phyloP scores from a whole-genome alignment of 768 basidiomycete species.

The Kwoniella pini region DNA sequence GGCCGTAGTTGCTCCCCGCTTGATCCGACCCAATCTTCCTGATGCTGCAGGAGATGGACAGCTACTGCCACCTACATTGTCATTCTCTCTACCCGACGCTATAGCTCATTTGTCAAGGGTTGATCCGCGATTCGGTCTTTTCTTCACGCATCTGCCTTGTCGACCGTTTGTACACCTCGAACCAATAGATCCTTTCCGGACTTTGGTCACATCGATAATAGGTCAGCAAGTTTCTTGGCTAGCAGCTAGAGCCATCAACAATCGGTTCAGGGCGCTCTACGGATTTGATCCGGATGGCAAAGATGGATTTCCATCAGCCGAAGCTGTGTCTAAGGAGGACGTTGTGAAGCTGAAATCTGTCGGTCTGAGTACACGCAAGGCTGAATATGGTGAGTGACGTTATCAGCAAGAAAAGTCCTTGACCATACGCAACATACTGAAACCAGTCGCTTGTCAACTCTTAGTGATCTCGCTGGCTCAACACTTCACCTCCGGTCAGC shows the following conservation, averaged over 20 bases:
- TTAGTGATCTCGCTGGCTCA: conserved; percentile 75
- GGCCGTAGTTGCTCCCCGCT: too few relatives aligned
- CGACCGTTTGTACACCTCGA: conserved; percentile 75
- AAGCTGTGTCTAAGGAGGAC: conserved; percentile 66
- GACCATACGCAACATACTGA: not conserved
- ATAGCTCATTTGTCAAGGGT: conserved; percentile 67
- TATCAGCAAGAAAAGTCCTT: too few relatives aligned
- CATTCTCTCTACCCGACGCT: conserved; percentile 76
- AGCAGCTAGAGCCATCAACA: conserved; percentile 78
- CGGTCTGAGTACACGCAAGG: conserved; percentile 80
- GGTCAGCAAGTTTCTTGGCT: conserved; percentile 67
- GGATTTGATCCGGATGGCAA: conserved; percentile 57
- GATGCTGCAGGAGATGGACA: too few relatives aligned
- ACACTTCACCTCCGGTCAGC: conserved; percentile 75
- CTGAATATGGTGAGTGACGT: conserved; percentile 71
- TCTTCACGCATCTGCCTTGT: conserved; percentile 69
- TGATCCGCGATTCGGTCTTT: conserved; percentile 69
- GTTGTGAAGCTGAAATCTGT: conserved; percentile 66
- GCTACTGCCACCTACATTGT: conserved; percentile 69
- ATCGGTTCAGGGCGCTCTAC: conserved; percentile 75
- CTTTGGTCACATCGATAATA: conserved; percentile 72
- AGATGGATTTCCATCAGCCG: conserved; percentile 66
- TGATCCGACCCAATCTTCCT: too few relatives aligned
- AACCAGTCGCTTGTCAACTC: not conserved
- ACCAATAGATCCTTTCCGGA: conserved; percentile 79